Evolutionary conservation across 805 yeast genomes (phyloP).

Genomic region (Candida sphagnicola): DNA sequence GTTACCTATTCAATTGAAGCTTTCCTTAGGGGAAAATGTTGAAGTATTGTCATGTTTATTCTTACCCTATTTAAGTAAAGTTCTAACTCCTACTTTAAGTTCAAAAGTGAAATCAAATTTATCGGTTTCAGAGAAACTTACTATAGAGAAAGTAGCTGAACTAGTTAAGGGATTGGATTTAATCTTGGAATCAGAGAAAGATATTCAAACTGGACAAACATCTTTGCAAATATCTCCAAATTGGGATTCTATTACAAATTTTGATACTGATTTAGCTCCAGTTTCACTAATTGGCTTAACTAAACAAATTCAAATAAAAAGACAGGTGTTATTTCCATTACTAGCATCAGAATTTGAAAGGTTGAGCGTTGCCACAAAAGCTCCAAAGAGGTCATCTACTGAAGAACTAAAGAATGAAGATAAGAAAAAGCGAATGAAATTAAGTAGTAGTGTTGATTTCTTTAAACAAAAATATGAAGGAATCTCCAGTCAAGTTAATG

Average conservation of each 20-base stretch:
- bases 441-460: conserved; percentile 33
- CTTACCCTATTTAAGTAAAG: conserved; percentile 29
- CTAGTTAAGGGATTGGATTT: conserved; percentile 39
- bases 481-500: conserved; percentile 21
- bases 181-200: conserved; percentile 32
- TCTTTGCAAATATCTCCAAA: conserved; percentile 29
- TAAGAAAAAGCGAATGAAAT: conserved; percentile 19
- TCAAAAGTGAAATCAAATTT: conserved; percentile 20
- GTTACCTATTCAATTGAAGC: conserved; percentile 24
- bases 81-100: conserved; percentile 27
- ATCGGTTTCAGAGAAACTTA: conserved; percentile 23
- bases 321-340: conserved; percentile 36
- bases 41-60: conserved; percentile 24
- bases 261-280: conserved; percentile 16
- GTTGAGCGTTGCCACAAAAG: conserved; percentile 7
- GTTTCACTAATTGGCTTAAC: conserved; percentile 8
- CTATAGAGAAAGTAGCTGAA: conserved; percentile 33
- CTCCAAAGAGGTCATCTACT: conserved; percentile 10
- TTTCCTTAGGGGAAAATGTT: conserved; percentile 21
- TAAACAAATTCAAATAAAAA: conserved; percentile 22
- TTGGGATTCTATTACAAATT: conserved; percentile 30
- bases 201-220: conserved; percentile 26
- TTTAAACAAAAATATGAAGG: conserved; percentile 36
- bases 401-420: conserved; percentile 4
- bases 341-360: conserved; percentile 31